Evolutionary conservation across 768 basidiomycete species (phyloP).

Genomic region (Pleurotus sapidus): DNA sequence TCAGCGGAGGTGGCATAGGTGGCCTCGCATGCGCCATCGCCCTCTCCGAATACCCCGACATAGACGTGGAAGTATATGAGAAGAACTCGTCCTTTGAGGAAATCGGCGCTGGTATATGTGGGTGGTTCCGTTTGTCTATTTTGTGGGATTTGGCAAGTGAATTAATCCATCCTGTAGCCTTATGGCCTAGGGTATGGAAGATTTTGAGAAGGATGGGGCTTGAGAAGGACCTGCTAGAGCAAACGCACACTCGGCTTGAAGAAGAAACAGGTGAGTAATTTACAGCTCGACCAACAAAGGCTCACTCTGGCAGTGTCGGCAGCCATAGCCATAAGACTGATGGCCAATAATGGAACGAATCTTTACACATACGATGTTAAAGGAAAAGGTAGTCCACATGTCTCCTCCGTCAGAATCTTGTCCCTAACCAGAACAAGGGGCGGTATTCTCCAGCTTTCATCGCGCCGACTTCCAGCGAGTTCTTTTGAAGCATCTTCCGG

Average conservation of each 20-base stretch:
- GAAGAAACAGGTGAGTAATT: not conserved
- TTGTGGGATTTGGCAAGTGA: not conserved
- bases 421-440: no score
- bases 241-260: not conserved
- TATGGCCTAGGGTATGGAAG: not conserved
- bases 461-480: not conserved
- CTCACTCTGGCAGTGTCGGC: no score
- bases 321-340: no score
- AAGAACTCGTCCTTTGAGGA: not conserved
- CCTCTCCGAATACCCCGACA: conserved; percentile 18
- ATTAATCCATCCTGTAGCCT: not conserved
- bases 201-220: not conserved
- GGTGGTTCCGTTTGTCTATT: not conserved
- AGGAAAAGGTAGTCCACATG: not conserved
- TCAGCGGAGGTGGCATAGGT: conserved; percentile 2
- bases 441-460: not conserved
- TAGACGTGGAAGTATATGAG: conserved; percentile 30
- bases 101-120: conserved; percentile 3
- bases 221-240: not conserved
- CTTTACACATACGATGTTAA: not conserved
- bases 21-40: not conserved
- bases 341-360: no score
- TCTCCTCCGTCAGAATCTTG: no score
- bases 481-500: not conserved
- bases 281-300: no score